Percentiles rank a stretch among this genome's conserved stretches.
Conservation (phyloP, 352 stramenopile genomes). For the Globisporangium cederbergense region DNA sequence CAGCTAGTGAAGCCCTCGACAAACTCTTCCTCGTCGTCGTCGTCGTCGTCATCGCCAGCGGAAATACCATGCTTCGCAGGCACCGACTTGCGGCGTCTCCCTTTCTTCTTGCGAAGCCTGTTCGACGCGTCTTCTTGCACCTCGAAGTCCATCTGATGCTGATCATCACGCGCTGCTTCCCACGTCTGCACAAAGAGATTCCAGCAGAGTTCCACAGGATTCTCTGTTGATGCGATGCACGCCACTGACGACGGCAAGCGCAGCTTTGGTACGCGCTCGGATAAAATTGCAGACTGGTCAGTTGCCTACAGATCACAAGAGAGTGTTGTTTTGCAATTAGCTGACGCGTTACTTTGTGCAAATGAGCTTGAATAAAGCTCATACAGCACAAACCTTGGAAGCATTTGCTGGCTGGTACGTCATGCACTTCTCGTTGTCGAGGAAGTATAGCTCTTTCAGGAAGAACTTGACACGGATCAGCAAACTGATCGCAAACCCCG, state of each 20-base stretch:
- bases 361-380: conserved; percentile 11
- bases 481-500: conserved; percentile 60
- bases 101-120: conserved; percentile 19
- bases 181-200: conserved; percentile 57
- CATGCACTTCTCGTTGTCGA: conserved; percentile 80
- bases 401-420: conserved; percentile 64
- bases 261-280: conserved; percentile 20
- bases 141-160: conserved; percentile 71
- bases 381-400: conserved; percentile 36
- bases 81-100: conserved; percentile 33
- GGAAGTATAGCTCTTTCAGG: conserved; percentile 60
- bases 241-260: conserved; percentile 17
- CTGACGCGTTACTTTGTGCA: not conserved
- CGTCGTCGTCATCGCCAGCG: conserved; percentile 15
- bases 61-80: conserved; percentile 16
- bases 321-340: not conserved
- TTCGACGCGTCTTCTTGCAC: conserved; percentile 22
- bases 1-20: conserved; percentile 17
- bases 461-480: conserved; percentile 73
- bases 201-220: conserved; percentile 50
- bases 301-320: conserved; percentile 18
- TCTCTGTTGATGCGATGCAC: conserved; percentile 26
- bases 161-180: conserved; percentile 51
- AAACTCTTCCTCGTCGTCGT: conserved; percentile 19
- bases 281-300: conserved; percentile 24